Evolutionary conservation across 2,329 filamentous ascomycete genomes (phyloP).

Genomic region (Emericellopsis cladophorae): DNA sequence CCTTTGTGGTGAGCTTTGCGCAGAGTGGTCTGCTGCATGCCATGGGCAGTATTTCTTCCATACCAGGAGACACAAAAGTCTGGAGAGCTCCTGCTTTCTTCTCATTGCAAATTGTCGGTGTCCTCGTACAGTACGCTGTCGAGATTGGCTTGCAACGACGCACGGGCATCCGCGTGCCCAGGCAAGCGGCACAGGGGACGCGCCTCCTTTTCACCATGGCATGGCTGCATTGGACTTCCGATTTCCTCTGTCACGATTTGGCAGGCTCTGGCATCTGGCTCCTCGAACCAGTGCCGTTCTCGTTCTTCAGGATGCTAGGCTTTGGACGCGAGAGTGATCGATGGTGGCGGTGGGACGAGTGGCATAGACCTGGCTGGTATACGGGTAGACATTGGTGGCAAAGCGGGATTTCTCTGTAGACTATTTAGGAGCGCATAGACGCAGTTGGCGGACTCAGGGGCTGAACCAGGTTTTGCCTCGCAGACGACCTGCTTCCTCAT

Average conservation of each 20-base stretch:
- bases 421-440: not conserved
- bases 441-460: not conserved
- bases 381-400: conserved; percentile 51
- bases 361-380: conserved; percentile 42
- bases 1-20: conserved; percentile 35
- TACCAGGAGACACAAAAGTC: conserved; percentile 32
- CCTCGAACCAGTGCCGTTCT: conserved; percentile 71
- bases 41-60: conserved; percentile 52
- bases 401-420: conserved; percentile 13
- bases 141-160: conserved; percentile 12
- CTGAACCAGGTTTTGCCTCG: not conserved
- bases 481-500: conserved; percentile 27
- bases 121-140: conserved; percentile 43
- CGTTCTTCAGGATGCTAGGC: conserved; percentile 52
- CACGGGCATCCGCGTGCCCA: not conserved
- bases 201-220: conserved; percentile 50
- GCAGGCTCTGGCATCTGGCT: conserved; percentile 63
- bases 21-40: conserved; percentile 60
- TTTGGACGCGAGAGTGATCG: conserved; percentile 46
- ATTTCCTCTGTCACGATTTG: conserved; percentile 64
- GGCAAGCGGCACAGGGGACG: conserved; percentile 30
- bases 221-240: conserved; percentile 59
- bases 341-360: conserved; percentile 54
- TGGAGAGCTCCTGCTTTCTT: conserved; percentile 58
- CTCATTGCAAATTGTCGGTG: conserved; percentile 51